Evolutionary conservation across 2,329 filamentous ascomycete genomes (phyloP), one percentile per base, ranked within the genome.

Genomic region (Penicillium verrucosum): DNA sequence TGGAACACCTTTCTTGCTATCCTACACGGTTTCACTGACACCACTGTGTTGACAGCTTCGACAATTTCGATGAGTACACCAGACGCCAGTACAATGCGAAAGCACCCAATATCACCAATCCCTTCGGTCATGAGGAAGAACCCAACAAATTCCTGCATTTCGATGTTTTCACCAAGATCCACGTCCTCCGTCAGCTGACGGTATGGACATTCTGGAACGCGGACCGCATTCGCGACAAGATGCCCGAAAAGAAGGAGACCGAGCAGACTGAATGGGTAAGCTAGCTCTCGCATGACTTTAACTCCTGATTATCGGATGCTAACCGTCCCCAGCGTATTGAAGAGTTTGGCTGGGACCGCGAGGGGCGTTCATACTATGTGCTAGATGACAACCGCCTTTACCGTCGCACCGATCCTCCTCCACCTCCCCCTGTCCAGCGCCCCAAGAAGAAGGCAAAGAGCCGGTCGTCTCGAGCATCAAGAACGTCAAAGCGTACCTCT

Each of bases 381-480:
- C 82, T 99, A 4, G 93, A 97, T 66, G 94, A 99, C 71, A 95
- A 97, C 67, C 85, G 94, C 60, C 80, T 99, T 41, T 99, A 99
- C 72, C 89, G 92, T 54, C 82, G 89, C 59, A 91, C 89, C n/a
- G 90, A 96, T 58, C 82, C 88, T 27, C 84, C 85, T 1, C 80
- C 84, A 2, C 82, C 85, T 7, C 74, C 83, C 14, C 75, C 81
- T 6, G 32, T 34, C 12, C 76, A 80, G n/a, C 72, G 81, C 2
- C 73, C 81, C 27, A 88, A 88, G 69, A 79, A 84, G 2, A 83
- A 88, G 81, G 73, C 79, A 5, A 89, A 86, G 66, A 84, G 82
- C 27, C 87, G 86, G 65, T 88, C 85, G 64, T 81, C 81, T 5
- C 86, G 84, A 73, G 85, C 79, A 61, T 75, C 80, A 61, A 83